A percentile compares a stretch with the other conserved stretches of the same genome.
phyloP scores from a whole-genome alignment of 2,329 filamentous ascomycete genomes.

The Aspergillus viridinutans region DNA sequence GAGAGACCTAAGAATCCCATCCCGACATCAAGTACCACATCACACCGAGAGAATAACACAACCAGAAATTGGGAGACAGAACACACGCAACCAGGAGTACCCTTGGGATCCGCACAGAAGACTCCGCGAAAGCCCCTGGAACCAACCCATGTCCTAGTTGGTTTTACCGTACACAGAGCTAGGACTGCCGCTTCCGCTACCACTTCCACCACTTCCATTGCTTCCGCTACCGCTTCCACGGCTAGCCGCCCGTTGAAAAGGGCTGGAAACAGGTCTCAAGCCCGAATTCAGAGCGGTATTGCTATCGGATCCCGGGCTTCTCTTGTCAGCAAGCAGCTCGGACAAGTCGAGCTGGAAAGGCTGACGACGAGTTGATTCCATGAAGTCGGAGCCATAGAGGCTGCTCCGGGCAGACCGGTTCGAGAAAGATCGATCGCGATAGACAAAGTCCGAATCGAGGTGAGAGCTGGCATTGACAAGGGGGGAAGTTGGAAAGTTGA shows the following conservation, averaged over 20 bases:
- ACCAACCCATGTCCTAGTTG: conserved; percentile 10
- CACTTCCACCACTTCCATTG: conserved; percentile 37
- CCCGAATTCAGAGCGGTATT: conserved; percentile 33
- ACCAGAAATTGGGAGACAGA: conserved; percentile 5
- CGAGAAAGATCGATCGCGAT: conserved; percentile 40
- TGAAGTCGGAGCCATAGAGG: conserved; percentile 31
- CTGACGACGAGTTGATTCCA: conserved; percentile 26
- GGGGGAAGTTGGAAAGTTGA: conserved; percentile 32
- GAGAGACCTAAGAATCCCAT: neutral
- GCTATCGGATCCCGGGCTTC: conserved; percentile 28
- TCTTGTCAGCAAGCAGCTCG: conserved; percentile 28
- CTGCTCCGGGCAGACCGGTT: conserved; percentile 39
- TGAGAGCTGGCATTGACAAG: conserved; percentile 27
- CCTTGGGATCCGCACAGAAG: neutral
- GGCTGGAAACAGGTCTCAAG: conserved; percentile 33
- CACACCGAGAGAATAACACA: conserved; percentile 8
- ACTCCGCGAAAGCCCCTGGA: neutral
- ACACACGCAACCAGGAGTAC: conserved; percentile 4
- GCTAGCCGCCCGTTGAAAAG: conserved; percentile 42
- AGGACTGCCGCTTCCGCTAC: conserved; percentile 40
- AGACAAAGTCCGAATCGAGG: conserved; percentile 28
- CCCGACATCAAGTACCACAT: conserved; percentile 3
- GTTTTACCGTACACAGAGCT: conserved; percentile 34
- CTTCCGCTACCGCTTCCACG: conserved; percentile 47
- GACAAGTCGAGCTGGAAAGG: conserved; percentile 30